Evolutionary conservation across 2,329 filamentous ascomycete genomes (phyloP), one percentile per base, ranked within the genome.

Genomic region (Ophiocordyceps camponoti-rufipedis): DNA sequence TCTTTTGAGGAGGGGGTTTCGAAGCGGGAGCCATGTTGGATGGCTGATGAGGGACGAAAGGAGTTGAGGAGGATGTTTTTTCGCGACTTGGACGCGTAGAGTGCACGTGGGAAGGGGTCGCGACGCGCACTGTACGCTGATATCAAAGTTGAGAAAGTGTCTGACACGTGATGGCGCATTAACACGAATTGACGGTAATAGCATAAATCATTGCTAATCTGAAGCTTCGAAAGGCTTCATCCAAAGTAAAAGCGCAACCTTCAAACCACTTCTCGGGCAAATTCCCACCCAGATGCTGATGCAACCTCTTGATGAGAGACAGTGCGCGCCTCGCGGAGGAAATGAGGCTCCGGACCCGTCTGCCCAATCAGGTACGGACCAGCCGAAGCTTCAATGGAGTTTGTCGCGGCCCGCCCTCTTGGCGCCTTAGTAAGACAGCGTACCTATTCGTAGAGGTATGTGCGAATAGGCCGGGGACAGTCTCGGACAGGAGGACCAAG

Each of bases 1-100:
- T 84, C 62, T 82, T 83, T 46, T 60, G 64, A 28, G 63, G 53
- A 0, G 64, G 68, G 1, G 67, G 47, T 39, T 53, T 45, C 10
- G 62, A 11, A 16, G 28, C 18, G n/a, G 47, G 47, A 10, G 47
- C 40, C 47, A 48, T 48, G 28, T 16, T 28, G 41, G 41, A 28
- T 9, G 41, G 14, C 5, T 13, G 11, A 10, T 10, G 19, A 19
- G 13, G 19, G 11, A 23, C 4, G 16, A 11, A 19, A 14, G 40
- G 28, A 12, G 41, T 28, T 10, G 10, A n/a, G 6, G 39, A 7
- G 18, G 18, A 5, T 28, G 18, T 28, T 23, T 28, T n/a, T 41
- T 28, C 19, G 39, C 18, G 39, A 28, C 39, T 19, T 23, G 10
- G 39, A 41, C 39, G 39, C 39, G 39, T 41, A 41, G 39, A 41